Conservation (phyloP, 1,284 basidiomycete genomes). For the Crucibulum cyathiforme region DNA sequence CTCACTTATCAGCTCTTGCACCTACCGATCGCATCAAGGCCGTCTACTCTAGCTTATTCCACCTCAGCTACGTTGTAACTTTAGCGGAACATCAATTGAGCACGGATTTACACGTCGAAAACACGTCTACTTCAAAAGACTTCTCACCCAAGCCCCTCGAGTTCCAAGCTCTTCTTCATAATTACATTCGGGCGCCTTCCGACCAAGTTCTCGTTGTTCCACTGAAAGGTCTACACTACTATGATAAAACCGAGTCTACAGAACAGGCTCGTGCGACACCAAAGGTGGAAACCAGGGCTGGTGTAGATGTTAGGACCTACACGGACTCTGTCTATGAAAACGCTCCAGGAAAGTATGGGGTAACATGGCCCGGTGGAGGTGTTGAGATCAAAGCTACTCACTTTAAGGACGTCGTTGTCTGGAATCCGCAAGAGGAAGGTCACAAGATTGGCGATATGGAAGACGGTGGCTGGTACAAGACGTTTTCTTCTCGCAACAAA, state of each 20-base stretch:
- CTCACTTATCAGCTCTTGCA: slow-evolving; percentile 56
- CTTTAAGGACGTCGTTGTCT: slow-evolving; percentile 81
- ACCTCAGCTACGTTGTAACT: slow-evolving; percentile 80
- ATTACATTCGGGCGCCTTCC: slow-evolving; percentile 77
- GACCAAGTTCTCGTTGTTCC: slow-evolving; percentile 63
- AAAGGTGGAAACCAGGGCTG: slow-evolving; percentile 67
- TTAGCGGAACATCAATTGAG: slow-evolving; percentile 76
- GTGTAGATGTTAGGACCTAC: slow-evolving; percentile 66
- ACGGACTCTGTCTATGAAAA: slow-evolving; percentile 82
- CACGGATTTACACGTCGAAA: slow-evolving; percentile 81
- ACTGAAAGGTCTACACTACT: slow-evolving; percentile 67
- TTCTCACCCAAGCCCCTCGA: slow-evolving; percentile 54
- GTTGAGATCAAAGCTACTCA: slow-evolving; percentile 64
- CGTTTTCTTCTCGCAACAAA: neutral
- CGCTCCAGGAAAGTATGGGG: slow-evolving; percentile 59
- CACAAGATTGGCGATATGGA: slow-evolving; percentile 86
- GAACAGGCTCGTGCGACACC: slow-evolving; percentile 53
- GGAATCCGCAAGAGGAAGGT: slow-evolving; percentile 84
- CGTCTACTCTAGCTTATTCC: slow-evolving; percentile 68
- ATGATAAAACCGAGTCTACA: slow-evolving; percentile 76
- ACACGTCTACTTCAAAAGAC: slow-evolving; percentile 51
- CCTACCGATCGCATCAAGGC: slow-evolving; percentile 64
- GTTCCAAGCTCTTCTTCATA: slow-evolving; percentile 90
- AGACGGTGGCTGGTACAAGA: slow-evolving; percentile 77
- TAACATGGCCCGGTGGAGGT: slow-evolving; percentile 65